Evolutionary conservation across 768 basidiomycete genomes (phyloP), one percentile per base, ranked within the genome.

Genomic region (Russula dissimulans): DNA sequence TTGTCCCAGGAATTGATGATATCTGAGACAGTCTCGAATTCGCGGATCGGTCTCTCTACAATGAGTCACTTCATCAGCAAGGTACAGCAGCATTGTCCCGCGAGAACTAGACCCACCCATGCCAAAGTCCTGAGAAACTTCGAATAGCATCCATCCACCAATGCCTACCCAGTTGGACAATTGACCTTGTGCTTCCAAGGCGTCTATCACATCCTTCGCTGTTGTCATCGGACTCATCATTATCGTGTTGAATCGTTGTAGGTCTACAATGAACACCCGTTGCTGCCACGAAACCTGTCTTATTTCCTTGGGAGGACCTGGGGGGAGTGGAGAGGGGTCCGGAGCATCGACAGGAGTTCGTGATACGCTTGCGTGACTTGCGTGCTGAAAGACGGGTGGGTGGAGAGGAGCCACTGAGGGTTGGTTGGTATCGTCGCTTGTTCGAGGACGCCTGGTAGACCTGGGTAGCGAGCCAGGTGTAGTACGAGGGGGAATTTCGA

Each of bases 91-190:
- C 10, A 15, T 45, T 34, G 36, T 15, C 29, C 36, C 48, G 66
- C 6, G n/a, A 18, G n/a, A 50, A 26, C 14, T n/a, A 9, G 15
- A 71, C 82, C 58, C 69, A 95, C 94, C 94, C 85, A 95, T 88
- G 60, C 93, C 94, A 69, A 94, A 87, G 68, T 94, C 90, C 64
- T 91, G 87, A 38, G 89, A 89, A 32, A 95, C 72, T 73, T 98
- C 95, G 70, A 82, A 95, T 32, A 98, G 70, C 80, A 94, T 92
- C 90, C 91, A 97, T 6, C 82, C 85, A 5, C 79, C 84, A n/a
- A 72, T 76, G 1, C 81, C 81, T 3, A 72, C 73, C 73, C 78
- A 81, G 48, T 81, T 80, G 45, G 79, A 79, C 46, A 95, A 71
- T 57, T 82, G 79, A 11, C 88, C 89, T 68, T 87, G 82, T 17